Base-by-base conservation (phyloP, 2,329 filamentous ascomycete genomes). In the Fusarium buxicola region DNA sequence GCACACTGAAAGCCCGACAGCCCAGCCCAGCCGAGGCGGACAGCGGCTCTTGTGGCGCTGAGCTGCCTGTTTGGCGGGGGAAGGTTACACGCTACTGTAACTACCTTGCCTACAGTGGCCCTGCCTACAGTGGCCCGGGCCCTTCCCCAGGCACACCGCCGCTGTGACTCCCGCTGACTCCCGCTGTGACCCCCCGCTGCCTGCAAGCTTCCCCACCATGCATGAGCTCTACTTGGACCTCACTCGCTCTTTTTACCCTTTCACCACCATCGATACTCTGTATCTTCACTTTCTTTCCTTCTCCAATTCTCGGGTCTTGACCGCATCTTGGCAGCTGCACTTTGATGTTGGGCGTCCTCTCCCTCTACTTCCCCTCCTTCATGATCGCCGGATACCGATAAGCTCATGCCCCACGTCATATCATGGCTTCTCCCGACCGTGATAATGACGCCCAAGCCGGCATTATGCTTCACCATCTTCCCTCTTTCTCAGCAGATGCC, bases 391-490 rank as follows among this genome's bases (percentile, higher is more conserved):
- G 47, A 65, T 53, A 55, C 31, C 45, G 61, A 65, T 62, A 50
- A 65, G 62, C 57, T 63, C 47, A 59, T 64, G 63, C 39, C 63
- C 63, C 59, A 47, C 59, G 38, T 56, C 59, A 44, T 45, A 64
- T 66, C 51, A 66, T 66, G 63, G 48, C 51, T 49, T 31, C 63
- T 52, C 44, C 27, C 46, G 51, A 55, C 34, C 31, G 41, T 39
- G 41, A 49, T 57, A 47, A n/a, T 49, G 53, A 47, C 28, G 48
- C 34, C 41, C 45, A 54, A 30, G 16, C 18, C 38, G 41, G 41
- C 41, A 50, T 40, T 49, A 15, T 32, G 13, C 28, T 34, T 54
- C 4, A 34, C 9, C 49, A 27, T 11, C 45, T 24, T 7, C 18
- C 31, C 21, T 15, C 41, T 13, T 15, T 15, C 4, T 11, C 9